These are phyloP conservation scores for Elsinoe necatrix DNA, from an alignment of 2,329 filamentous ascomycete genomes.

Conservation along the genomic window DNA sequence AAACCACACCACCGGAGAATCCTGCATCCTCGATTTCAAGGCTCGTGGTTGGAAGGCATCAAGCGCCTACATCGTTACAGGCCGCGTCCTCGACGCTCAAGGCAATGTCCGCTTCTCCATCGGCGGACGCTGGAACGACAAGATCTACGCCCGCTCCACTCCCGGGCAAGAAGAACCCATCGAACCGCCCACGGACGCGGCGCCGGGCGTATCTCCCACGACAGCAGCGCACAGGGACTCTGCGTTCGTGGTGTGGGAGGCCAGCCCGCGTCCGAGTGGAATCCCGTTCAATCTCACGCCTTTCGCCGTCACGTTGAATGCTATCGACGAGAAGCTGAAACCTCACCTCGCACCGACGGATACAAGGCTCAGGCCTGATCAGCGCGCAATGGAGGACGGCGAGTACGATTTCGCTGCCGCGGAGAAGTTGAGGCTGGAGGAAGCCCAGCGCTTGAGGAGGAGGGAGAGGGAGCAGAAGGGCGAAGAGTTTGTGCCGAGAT, in stretches of 20 bases:
- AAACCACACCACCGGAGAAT: slow-evolving; percentile 92
- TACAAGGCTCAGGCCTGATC: slow-evolving; percentile 84
- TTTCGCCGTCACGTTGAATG: slow-evolving; percentile 90
- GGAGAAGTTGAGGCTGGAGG: slow-evolving; percentile 91
- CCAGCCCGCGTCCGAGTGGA: slow-evolving; percentile 66
- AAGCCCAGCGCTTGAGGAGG: slow-evolving; percentile 74
- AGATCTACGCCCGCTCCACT: slow-evolving; percentile 86
- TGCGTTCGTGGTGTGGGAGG: slow-evolving; percentile 90
- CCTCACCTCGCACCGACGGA: slow-evolving; percentile 83
- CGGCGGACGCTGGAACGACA: slow-evolving; percentile 94
- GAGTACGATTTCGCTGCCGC: slow-evolving; percentile 85
- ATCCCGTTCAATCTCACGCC: slow-evolving; percentile 97
- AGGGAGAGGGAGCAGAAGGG: slow-evolving; percentile 65
- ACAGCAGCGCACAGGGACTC: slow-evolving; percentile 47
- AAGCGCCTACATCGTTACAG: slow-evolving; percentile 78
- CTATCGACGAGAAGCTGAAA: slow-evolving; percentile 71
- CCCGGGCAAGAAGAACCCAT: slow-evolving; percentile 77
- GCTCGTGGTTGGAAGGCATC: slow-evolving; percentile 90
- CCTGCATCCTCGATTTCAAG: slow-evolving; percentile 88
- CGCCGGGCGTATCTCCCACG: slow-evolving; percentile 20
- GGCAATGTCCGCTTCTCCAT: slow-evolving; percentile 83
- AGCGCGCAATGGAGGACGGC: slow-evolving; percentile 98
- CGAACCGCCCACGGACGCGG: slow-evolving; percentile 38
- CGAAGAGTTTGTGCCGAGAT: slow-evolving; percentile 73
- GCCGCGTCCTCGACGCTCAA: slow-evolving; percentile 70